Evolutionary conservation across 192 early-diverging fungal species (phyloP).

Genomic region (Coemansia reversa): DNA sequence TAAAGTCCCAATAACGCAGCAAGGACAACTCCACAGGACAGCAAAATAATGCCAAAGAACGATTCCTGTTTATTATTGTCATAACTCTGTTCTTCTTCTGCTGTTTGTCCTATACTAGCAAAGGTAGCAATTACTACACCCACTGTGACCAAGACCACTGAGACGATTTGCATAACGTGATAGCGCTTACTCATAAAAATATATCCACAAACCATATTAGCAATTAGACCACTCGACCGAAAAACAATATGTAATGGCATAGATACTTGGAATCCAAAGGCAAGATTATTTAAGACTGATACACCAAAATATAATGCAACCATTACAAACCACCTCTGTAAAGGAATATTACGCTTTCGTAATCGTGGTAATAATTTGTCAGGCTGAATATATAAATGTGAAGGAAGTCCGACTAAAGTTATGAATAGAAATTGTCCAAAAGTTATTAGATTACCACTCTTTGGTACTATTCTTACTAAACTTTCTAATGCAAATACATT

Average conservation of each 20-base stretch:
- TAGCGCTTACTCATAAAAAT: slow-evolving; percentile 64
- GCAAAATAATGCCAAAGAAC: slow-evolving; percentile 65
- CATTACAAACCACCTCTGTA: slow-evolving; percentile 68
- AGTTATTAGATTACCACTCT: slow-evolving; percentile 76
- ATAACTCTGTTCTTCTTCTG: background rate
- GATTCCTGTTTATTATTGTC: slow-evolving; percentile 46
- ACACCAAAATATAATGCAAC: slow-evolving; percentile 77
- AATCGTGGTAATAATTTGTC: slow-evolving; percentile 53
- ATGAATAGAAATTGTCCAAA: slow-evolving; percentile 81
- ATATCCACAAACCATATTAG: slow-evolving; percentile 78
- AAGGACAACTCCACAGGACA: slow-evolving; percentile 70
- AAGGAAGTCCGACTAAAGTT: slow-evolving; percentile 64
- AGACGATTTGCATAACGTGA: slow-evolving; percentile 48
- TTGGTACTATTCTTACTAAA: slow-evolving; percentile 61
- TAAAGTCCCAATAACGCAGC: slow-evolving; percentile 79
- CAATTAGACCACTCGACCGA: slow-evolving; percentile 76
- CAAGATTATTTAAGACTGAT: slow-evolving; percentile 80
- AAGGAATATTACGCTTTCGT: slow-evolving; percentile 63
- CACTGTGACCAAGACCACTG: slow-evolving; percentile 73
- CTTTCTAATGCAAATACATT: slow-evolving; percentile 84
- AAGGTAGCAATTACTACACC: slow-evolving; percentile 75
- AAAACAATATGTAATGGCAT: slow-evolving; percentile 93
- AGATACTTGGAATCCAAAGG: slow-evolving; percentile 75
- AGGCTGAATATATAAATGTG: slow-evolving; percentile 52
- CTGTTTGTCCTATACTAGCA: slow-evolving; percentile 9